Evolutionary conservation across 2,329 filamentous ascomycete species (phyloP), one percentile per base, ranked within the genome.

Genomic region (Clonostachys chloroleuca): DNA sequence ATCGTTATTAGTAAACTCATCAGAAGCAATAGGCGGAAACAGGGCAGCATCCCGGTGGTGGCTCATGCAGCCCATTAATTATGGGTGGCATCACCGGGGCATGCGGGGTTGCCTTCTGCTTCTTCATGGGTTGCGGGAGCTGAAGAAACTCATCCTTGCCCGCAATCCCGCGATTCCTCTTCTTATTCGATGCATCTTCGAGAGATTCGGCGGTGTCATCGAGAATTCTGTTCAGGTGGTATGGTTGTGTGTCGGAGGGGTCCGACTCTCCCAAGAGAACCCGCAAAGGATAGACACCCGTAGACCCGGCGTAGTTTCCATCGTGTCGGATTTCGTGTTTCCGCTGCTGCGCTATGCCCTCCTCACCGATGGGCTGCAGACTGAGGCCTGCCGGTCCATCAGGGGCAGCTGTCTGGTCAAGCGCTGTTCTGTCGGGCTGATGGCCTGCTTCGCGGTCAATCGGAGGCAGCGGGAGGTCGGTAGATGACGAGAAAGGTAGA

Each of bases 101-200:
- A 55, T 80, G 75, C 51, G 78, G 75, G 51, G 78, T 74, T 12
- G 73, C 69, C 59, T 81, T 84, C 54, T 81, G 80, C 58, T 84
- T 84, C 68, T 84, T 84, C 43, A 80, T 69, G 4, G 81, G 81
- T 56, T 84, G 80, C 1, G 82, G 82, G 14, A 85, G 67, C 58
- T 84, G 81, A 36, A 83, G 74, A 51, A 83, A 80, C 51, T 84
- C 80, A 48, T 85, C 82, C 53, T 82, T 81, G 48, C 65, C 67
- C 30, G 72, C 65, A 40, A 36, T 16, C 9, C 73, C 59, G 44
- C 73, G 66, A 33, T 68, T 70, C n/a, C 80, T 69, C 61, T 83
- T 84, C 65, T 81, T 83, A 44, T 67, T 72, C 34, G 69, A 64
- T 20, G 58, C 52, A 42, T 80, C 76, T 37, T 79, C 76, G 12